Conservation (phyloP, 176 grass and related monocot species). For the Areca catechu region DNA sequence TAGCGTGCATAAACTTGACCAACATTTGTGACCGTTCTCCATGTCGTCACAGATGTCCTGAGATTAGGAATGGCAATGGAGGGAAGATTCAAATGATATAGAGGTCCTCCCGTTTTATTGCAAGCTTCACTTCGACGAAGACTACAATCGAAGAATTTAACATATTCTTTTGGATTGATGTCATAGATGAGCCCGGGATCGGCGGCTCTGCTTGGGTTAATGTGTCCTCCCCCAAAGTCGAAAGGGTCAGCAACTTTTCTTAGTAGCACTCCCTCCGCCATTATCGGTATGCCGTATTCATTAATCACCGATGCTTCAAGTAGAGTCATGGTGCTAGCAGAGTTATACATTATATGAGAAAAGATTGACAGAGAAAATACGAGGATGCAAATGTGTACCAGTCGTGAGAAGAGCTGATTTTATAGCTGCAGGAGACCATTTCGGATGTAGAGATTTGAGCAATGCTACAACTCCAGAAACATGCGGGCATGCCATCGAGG, state of each 20-base stretch:
- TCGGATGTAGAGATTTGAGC: conserved; percentile 53
- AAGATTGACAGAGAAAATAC: not conserved
- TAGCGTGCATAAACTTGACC: conserved; percentile 29
- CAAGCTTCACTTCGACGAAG: conserved; percentile 6
- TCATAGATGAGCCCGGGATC: conserved; percentile 60
- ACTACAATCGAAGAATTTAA: conserved; percentile 30
- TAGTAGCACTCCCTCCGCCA: conserved; percentile 26
- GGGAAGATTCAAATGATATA: conserved; percentile 36
- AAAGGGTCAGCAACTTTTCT: conserved; percentile 55
- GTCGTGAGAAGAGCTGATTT: conserved; percentile 59
- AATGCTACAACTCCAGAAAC: conserved; percentile 39
- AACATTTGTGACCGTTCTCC: conserved; percentile 46
- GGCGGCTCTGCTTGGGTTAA: conserved; percentile 26
- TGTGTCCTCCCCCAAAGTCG: conserved; percentile 53
- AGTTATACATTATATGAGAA: no score
- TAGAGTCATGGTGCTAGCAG: not conserved
- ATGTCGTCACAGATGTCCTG: conserved; percentile 13
- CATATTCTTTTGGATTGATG: conserved; percentile 36
- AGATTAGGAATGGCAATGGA: conserved; percentile 52
- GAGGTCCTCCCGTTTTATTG: not conserved
- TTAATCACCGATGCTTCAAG: conserved; percentile 33
- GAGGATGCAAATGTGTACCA: conserved; percentile 11
- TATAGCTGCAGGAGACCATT: conserved; percentile 53
- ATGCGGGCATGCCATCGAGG: conserved; percentile 60
- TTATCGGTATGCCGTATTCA: conserved; percentile 25